Evolutionary conservation across 2,329 filamentous ascomycete genomes (phyloP).

Genomic region (Scytalidium lignicola): DNA sequence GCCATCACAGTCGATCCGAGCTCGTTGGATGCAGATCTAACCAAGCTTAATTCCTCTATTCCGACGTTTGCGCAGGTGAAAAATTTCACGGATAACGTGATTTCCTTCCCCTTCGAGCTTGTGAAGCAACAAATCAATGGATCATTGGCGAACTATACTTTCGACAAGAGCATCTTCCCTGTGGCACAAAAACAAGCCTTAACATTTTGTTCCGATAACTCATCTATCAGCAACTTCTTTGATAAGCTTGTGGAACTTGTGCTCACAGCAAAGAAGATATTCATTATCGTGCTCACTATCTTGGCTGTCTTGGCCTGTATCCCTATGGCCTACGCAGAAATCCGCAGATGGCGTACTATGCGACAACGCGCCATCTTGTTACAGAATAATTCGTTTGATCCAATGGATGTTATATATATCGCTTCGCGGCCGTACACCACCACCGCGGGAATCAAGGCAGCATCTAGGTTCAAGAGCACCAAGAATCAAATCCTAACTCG

Average conservation of each 20-base stretch:
- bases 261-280: slow-evolving; percentile 64
- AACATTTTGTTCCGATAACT: slow-evolving; percentile 83
- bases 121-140: slow-evolving; percentile 69
- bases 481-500: slow-evolving; percentile 57
- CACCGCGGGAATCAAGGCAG: slow-evolving; percentile 63
- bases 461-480: slow-evolving; percentile 56
- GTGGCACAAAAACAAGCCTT: slow-evolving; percentile 78
- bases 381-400: slow-evolving; percentile 61
- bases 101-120: slow-evolving; percentile 75
- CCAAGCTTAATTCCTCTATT: slow-evolving; percentile 70
- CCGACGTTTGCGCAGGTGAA: slow-evolving; percentile 80
- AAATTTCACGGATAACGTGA: slow-evolving; percentile 70
- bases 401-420: slow-evolving; percentile 86
- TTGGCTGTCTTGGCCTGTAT: slow-evolving; percentile 68
- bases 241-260: slow-evolving; percentile 61
- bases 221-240: slow-evolving; percentile 81
- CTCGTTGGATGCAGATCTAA: slow-evolving; percentile 62
- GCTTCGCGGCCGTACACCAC: slow-evolving; percentile 76
- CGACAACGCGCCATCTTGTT: slow-evolving; percentile 65
- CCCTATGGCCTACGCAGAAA: slow-evolving; percentile 77
- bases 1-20: slow-evolving; percentile 62
- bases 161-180: slow-evolving; percentile 74
- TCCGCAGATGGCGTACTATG: slow-evolving; percentile 70
- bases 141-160: slow-evolving; percentile 67
- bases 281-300: slow-evolving; percentile 68